A percentile compares a stretch with the other conserved stretches of the same genome.
Evolutionary conservation across 1,139 yeast species (phyloP).

Genomic region (Suhomyces bolitotheri): DNA sequence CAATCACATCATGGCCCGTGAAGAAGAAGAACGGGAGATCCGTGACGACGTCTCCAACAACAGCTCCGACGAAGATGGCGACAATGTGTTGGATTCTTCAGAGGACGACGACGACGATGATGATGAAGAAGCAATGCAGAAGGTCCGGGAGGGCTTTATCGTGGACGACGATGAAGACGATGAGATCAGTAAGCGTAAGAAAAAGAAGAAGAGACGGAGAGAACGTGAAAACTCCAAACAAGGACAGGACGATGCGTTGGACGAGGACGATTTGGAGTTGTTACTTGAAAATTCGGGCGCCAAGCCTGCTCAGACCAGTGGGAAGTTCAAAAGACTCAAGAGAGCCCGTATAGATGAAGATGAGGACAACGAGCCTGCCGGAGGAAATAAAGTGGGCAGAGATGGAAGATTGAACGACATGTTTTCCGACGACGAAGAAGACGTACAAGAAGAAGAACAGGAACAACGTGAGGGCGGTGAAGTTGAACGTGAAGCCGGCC

Average conservation of each 20-base stretch:
- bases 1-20: slow-evolving; percentile 19
- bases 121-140: slow-evolving; percentile 71
- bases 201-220: slow-evolving; percentile 44
- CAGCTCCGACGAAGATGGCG: slow-evolving; percentile 41
- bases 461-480: slow-evolving; percentile 29
- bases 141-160: slow-evolving; percentile 87
- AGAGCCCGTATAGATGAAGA: slow-evolving; percentile 51
- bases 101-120: slow-evolving; percentile 77
- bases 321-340: slow-evolving; percentile 77
- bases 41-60: slow-evolving; percentile 32
- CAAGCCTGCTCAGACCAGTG: slow-evolving; percentile 33
- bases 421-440: slow-evolving; percentile 78
- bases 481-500: slow-evolving; percentile 35
- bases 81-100: slow-evolving; percentile 62
- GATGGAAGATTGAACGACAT: slow-evolving; percentile 57
- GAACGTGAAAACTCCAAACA: slow-evolving; percentile 27
- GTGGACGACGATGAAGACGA: slow-evolving; percentile 81
- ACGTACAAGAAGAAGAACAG: slow-evolving; percentile 38
- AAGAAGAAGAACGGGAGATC: slow-evolving; percentile 40
- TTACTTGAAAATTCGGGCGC: slow-evolving; percentile 89
- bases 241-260: slow-evolving; percentile 68
- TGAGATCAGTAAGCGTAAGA: slow-evolving; percentile 33
- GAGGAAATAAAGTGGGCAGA: slow-evolving; percentile 18
- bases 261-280: slow-evolving; percentile 93
- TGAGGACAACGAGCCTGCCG: slow-evolving; percentile 29